These are phyloP conservation scores for Inga leiocalycina DNA, from an alignment of 306 rosid genomes.

Conservation along the genomic window DNA sequence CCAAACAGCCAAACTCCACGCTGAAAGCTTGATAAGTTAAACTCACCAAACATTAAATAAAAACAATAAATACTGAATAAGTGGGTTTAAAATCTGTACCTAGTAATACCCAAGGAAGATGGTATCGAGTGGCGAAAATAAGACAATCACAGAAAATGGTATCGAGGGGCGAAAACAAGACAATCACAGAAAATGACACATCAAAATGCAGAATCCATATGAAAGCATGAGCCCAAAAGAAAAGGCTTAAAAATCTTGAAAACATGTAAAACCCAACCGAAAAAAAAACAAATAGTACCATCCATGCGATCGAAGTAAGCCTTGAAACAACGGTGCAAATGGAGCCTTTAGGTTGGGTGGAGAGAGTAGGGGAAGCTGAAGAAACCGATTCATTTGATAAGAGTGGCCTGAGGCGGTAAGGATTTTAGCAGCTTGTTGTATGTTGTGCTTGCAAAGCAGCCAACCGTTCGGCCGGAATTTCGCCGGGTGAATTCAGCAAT, in stretches of 20 bases:
- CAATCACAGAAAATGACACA: neutral
- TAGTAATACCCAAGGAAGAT: neutral
- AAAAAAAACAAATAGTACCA: neutral
- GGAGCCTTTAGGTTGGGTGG: neutral
- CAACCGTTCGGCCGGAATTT: neutral
- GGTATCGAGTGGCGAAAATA: neutral
- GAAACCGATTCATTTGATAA: conserved; percentile 8
- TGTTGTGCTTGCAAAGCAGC: neutral
- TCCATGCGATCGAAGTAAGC: conserved; percentile 1
- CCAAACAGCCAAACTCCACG: conserved; percentile 20
- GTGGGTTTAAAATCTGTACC: neutral
- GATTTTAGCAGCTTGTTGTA: neutral
- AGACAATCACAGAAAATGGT: neutral
- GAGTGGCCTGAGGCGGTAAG: neutral
- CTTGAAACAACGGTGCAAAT: neutral
- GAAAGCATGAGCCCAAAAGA: neutral
- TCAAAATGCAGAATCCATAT: neutral
- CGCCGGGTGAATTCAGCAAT: neutral
- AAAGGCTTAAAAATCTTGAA: neutral
- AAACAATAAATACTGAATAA: neutral
- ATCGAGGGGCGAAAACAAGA: neutral
- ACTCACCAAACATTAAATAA: neutral
- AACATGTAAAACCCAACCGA: neutral
- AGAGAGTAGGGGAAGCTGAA: neutral
- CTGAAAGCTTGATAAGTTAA: conserved; percentile 1